Evolutionary conservation across 345 rosid genomes (phyloP).

Genomic region (Leavenworthia alabamica): DNA sequence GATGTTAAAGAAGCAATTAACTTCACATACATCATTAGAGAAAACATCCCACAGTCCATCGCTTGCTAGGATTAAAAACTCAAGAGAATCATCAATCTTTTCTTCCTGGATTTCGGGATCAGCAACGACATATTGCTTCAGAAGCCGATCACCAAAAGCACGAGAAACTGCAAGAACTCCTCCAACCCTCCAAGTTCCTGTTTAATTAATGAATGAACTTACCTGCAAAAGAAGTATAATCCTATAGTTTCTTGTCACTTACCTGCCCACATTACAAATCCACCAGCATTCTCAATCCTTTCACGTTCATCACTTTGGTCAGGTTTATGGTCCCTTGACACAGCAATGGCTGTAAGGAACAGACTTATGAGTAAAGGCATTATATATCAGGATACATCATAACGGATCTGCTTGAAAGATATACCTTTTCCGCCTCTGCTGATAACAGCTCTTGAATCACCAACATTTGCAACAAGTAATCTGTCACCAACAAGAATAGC

Average conservation of each 20-base stretch:
- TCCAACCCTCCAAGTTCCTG: constrained; percentile 99
- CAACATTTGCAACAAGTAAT: constrained; percentile 89
- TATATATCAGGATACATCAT: background rate
- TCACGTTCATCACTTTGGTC: constrained; percentile 96
- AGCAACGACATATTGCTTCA: constrained; percentile 97
- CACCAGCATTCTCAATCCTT: constrained; percentile 97
- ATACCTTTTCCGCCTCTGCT: constrained; percentile 85
- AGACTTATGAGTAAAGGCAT: background rate
- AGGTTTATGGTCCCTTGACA: constrained; percentile 95
- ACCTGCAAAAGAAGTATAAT: background rate
- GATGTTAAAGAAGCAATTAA: background rate
- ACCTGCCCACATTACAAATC: constrained; percentile 99
- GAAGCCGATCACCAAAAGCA: constrained; percentile 90
- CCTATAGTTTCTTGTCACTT: constrained; percentile 18
- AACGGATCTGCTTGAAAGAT: background rate
- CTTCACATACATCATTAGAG: constrained; percentile 62
- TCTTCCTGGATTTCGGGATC: constrained; percentile 99
- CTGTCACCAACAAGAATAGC: constrained; percentile 87
- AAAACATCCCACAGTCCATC: constrained; percentile 98
- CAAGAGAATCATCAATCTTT: constrained; percentile 76
- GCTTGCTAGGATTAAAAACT: constrained; percentile 98
- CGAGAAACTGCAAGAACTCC: constrained; percentile 99
- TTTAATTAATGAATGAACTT: background rate
- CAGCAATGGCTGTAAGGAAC: constrained; percentile 65
- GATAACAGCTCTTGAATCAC: constrained; percentile 96